Evolutionary conservation across 805 yeast genomes (phyloP), one percentile per base, ranked within the genome.

Genomic region (Metschnikowia proteae): DNA sequence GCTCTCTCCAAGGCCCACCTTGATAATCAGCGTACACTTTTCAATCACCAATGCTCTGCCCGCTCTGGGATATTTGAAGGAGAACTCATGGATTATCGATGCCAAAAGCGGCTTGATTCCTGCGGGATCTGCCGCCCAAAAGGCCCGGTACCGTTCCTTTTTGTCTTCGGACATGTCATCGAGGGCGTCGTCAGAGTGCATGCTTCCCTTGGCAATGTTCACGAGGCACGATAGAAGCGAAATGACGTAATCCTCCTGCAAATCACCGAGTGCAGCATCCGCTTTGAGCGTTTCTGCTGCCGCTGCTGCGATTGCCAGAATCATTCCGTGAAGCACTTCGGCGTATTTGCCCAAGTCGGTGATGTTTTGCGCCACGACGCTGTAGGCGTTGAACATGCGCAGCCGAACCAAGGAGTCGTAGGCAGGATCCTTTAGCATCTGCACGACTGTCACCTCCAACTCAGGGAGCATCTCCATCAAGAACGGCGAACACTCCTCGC

Each of bases 181-280:
- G 37, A 70, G 75, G 2, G 70, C 67, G 25, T 70, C 75, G 27
- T 83, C 88, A 0, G 88, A 83, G 2, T 78, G 64, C 43, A 80
- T 79, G 59, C 85, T 64, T 0, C 90, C 88, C 48, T 82, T 84
- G 0, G 89, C 94, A 3, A 88, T 68, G 46, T 84, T 87, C n/a
- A 75, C 74, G 0, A 89, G 63, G 59, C 89, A 86, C 10, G 78
- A 67, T 26, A 88, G 63, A 40, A 87, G 64, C 25, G 90, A 83
- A 2, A 74, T 60, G 1, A 78, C 58, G 53, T 82, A 83, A 3
- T 78, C 81, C 31, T 68, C 71, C 27, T 62, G 54, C 13, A 51
- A 51, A 17, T 60, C 64, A 29, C 50, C 47, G n/a, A 45, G 28
- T 43, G 41, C 7, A 23, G 55, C 9, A 65, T 45, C 27, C 10